These are phyloP conservation scores for Diaporthe amygdali DNA, from an alignment of 2,329 filamentous ascomycete species.

Conservation along the genomic window DNA sequence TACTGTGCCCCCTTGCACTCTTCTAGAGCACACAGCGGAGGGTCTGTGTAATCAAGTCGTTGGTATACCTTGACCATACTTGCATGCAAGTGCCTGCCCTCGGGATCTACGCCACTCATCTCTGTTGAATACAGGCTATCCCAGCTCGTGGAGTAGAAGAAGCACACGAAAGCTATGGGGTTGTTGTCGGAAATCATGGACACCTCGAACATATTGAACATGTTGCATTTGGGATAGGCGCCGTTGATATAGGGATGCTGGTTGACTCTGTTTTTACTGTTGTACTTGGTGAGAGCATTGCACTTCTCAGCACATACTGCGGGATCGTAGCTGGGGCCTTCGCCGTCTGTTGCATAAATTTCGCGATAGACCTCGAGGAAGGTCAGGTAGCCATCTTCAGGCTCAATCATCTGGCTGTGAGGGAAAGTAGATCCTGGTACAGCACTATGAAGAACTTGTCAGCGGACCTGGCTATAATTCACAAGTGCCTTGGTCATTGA, in stretches of 20 bases:
- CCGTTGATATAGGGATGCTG: conserved; percentile 16
- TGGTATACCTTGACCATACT: conserved; percentile 16
- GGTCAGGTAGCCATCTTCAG: conserved; percentile 9
- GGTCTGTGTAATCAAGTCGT: conserved; percentile 10
- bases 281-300: conserved; percentile 4
- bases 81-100: background rate
- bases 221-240: conserved; percentile 20
- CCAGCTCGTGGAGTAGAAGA: conserved; percentile 11
- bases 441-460: background rate
- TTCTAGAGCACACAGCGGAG: conserved; percentile 10
- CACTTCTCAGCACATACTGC: conserved; percentile 10
- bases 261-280: background rate
- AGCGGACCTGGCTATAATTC: background rate
- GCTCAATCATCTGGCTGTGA: background rate
- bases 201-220: conserved; percentile 21
- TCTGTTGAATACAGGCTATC: conserved; percentile 18
- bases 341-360: background rate
- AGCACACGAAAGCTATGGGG: conserved; percentile 12
- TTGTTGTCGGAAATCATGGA: background rate
- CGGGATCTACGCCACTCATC: background rate
- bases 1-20: conserved; percentile 13
- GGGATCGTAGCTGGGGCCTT: conserved; percentile 6
- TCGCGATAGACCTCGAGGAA: background rate
- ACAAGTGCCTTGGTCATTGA: too few relatives aligned
- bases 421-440: background rate